A percentile compares a stretch with the other conserved stretches of the same genome.
These are phyloP conservation scores for Stropharia rugosoannulata DNA, from an alignment of 768 basidiomycete genomes.

Conservation along the genomic window DNA sequence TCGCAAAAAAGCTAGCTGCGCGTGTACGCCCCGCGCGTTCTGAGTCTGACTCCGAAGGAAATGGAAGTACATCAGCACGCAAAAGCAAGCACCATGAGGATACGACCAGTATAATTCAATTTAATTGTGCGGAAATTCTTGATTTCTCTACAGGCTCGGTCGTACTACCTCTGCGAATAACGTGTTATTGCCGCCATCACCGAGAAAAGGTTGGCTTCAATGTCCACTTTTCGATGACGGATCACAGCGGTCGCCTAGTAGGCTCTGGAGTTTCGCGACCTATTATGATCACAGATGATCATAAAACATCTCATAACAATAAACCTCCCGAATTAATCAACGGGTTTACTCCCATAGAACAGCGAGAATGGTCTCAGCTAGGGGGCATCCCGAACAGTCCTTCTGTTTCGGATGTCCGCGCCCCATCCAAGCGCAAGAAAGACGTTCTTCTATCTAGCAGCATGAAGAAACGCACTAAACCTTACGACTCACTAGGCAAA, in stretches of 20 bases:
- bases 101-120: slow-evolving; percentile 86
- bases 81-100: slow-evolving; percentile 59
- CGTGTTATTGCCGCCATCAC: slow-evolving; percentile 98
- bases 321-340: slow-evolving; percentile 30
- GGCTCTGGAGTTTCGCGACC: slow-evolving; percentile 82
- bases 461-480: slow-evolving; percentile 66
- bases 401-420: slow-evolving; percentile 31
- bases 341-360: slow-evolving; percentile 34
- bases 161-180: slow-evolving; percentile 90
- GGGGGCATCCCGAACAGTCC: slow-evolving; percentile 24
- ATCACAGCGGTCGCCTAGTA: slow-evolving; percentile 75
- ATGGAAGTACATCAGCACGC: slow-evolving; percentile 38
- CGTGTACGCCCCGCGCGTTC: slow-evolving; percentile 77
- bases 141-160: slow-evolving; percentile 88
- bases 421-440: slow-evolving; percentile 52
- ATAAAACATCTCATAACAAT: slow-evolving; percentile 69
- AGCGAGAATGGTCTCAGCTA: slow-evolving; percentile 49
- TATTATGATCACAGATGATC: slow-evolving; percentile 99
- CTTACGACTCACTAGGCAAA: slow-evolving; percentile 58
- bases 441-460: slow-evolving; percentile 24
- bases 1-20: slow-evolving; percentile 85
- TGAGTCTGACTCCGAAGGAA: slow-evolving; percentile 68
- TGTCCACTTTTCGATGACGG: slow-evolving; percentile 84
- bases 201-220: slow-evolving; percentile 95
- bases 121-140: slow-evolving; percentile 89